Evolutionary conservation across 805 yeast genomes (phyloP), one percentile per base, ranked within the genome.

Genomic region (Zygoascus flipseniorum): DNA sequence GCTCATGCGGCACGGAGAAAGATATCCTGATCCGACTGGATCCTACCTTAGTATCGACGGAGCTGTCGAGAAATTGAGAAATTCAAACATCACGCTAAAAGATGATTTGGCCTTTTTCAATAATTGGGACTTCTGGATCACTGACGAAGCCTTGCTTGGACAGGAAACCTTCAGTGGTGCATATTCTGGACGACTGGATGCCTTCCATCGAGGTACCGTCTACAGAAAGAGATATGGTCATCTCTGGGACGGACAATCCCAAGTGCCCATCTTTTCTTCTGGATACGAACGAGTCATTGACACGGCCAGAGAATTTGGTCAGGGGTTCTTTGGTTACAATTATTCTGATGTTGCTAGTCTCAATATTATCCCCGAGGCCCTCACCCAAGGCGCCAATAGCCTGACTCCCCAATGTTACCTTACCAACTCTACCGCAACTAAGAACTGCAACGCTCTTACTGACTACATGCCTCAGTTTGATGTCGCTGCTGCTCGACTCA

Each of bases 1-100:
- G 58, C 58, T 76, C 39, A 69, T 73, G 53, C 74, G 86, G 58
- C 86, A 81, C 56, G 85, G 85, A 14, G 86, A 80, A 62, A 71
- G 86, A 51, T 80, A 70, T 62, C 82, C 79, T 14, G 69, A 70
- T 10, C 43, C 58, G 10, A 28, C 49, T 26, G 28, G 28, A 6
- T 45, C 43, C 35, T 58, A 55, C 11, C 50, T 9, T 28, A 31
- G 47, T n/a, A 47, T 54, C 50, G 31, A 43, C 6, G 45, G 47
- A 11, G 31, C 56, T 23, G 54, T 62, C 59, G 46, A 55, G 31
- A 56, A 56, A 58, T 18, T 56, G 44, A 41, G 16, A 9, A 19
- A n/a, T 14, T 19, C 48, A 16, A 47, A 47, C 45, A 28, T 47
- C 13, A 52, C 57, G 19, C 51, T 47, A 32, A 50, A 48, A 8